phyloP scores from a whole-genome alignment of 2,329 filamentous ascomycete genomes.

The Alternaria incomplexa region DNA sequence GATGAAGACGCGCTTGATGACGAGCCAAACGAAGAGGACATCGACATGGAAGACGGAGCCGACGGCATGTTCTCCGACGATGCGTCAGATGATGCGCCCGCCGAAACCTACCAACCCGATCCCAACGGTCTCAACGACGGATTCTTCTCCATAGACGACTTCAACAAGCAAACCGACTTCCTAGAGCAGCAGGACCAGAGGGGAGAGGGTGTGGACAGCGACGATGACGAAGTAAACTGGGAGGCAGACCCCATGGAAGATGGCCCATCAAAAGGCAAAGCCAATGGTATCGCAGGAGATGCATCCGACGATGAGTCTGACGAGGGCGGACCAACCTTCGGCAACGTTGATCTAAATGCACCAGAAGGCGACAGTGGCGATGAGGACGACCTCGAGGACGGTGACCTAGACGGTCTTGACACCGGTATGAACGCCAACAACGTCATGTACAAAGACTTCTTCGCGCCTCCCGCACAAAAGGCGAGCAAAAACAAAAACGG shows the following conservation, averaged over 20 bases:
- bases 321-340: slow-evolving; percentile 83
- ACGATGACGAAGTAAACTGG: slow-evolving; percentile 85
- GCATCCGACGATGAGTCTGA: slow-evolving; percentile 66
- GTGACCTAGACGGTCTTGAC: slow-evolving; percentile 58
- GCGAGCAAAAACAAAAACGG: slow-evolving; percentile 65
- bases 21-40: slow-evolving; percentile 40
- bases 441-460: slow-evolving; percentile 91
- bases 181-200: slow-evolving; percentile 84
- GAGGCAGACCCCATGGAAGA: slow-evolving; percentile 72
- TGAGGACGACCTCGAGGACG: slow-evolving; percentile 62
- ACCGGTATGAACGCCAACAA: slow-evolving; percentile 80
- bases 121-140: slow-evolving; percentile 90
- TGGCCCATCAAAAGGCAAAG: slow-evolving; percentile 36
- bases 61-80: slow-evolving; percentile 48
- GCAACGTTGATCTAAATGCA: slow-evolving; percentile 75
- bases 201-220: slow-evolving; percentile 77
- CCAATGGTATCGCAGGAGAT: slow-evolving; percentile 39
- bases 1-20: slow-evolving; percentile 34
- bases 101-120: slow-evolving; percentile 70
- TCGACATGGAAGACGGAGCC: slow-evolving; percentile 42
- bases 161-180: slow-evolving; percentile 91
- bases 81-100: slow-evolving; percentile 52
- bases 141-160: slow-evolving; percentile 97
- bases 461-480: slow-evolving; percentile 82
- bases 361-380: slow-evolving; percentile 75